A percentile compares a stretch with the other conserved stretches of the same genome.
These are phyloP conservation scores for Xerocomellus amylosporus DNA, from an alignment of 768 basidiomycete genomes.

Conservation along the genomic window DNA sequence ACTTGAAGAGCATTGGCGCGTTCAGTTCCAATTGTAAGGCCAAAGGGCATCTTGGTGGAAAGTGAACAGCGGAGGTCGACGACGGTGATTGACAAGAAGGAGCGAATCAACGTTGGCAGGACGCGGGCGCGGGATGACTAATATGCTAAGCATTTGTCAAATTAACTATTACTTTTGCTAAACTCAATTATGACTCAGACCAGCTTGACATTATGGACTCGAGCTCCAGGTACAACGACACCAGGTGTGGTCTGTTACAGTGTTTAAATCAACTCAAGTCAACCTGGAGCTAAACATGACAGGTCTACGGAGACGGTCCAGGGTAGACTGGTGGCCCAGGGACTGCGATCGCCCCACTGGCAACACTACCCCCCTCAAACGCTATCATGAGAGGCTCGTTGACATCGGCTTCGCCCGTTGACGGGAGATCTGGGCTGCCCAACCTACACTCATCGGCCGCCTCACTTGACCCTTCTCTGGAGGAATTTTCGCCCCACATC, in stretches of 20 bases:
- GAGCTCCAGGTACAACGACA: not conserved
- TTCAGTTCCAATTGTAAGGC: conserved; percentile 76
- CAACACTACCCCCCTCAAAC: not conserved
- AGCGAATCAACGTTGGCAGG: conserved; percentile 22
- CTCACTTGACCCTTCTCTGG: not conserved
- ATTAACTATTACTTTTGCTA: conserved; percentile 2
- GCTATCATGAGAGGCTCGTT: not conserved
- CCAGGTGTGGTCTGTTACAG: not conserved
- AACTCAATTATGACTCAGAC: not conserved
- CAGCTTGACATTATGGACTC: not conserved
- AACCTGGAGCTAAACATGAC: not conserved
- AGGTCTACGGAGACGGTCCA: not conserved
- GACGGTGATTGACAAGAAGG: conserved; percentile 28
- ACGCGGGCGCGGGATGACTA: conserved; percentile 25
- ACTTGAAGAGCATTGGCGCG: conserved; percentile 72
- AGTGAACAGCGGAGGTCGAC: conserved; percentile 21
- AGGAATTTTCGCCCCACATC: not conserved
- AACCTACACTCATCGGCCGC: not conserved
- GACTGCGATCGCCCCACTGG: not conserved
- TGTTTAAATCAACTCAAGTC: not conserved
- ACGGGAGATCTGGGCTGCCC: not conserved
- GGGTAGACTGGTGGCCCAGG: too few relatives aligned
- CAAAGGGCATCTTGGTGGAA: conserved; percentile 56
- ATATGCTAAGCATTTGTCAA: conserved; percentile 18
- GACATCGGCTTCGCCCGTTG: not conserved